A percentile compares a stretch with the other conserved stretches of the same genome.
phyloP scores from a whole-genome alignment of 495 filamentous ascomycete species.

The Hypoxylon trugodes region DNA sequence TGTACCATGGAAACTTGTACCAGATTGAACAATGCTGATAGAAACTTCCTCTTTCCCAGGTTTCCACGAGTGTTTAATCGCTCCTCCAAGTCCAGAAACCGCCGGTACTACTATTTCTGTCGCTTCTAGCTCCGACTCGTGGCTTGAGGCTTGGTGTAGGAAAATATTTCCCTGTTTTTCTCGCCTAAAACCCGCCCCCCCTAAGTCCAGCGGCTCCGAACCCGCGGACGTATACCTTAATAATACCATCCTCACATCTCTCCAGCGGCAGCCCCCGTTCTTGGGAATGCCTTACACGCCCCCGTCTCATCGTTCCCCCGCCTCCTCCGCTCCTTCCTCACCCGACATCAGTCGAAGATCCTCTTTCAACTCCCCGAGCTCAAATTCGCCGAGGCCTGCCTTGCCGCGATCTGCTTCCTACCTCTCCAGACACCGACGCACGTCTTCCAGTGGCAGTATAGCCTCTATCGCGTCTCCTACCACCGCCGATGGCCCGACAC shows the following conservation, averaged over 20 bases:
- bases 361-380: constrained; percentile 58
- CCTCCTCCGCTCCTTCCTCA: constrained; percentile 71
- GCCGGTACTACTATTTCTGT: constrained; percentile 14
- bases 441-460: constrained; percentile 49
- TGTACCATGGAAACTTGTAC: constrained; percentile 41
- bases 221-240: constrained; percentile 26
- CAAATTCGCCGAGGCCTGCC: constrained; percentile 57
- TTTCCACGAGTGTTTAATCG: constrained; percentile 33
- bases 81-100: constrained; percentile 22
- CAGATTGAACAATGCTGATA: constrained; percentile 44
- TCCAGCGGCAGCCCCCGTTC: constrained; percentile 44
- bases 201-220: constrained; percentile 36
- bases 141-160: constrained; percentile 37
- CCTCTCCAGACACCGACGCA: constrained; percentile 64
- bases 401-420: constrained; percentile 82
- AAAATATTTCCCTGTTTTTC: constrained; percentile 43
- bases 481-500: constrained; percentile 49
- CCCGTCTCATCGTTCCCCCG: constrained; percentile 81
- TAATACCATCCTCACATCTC: constrained; percentile 31
- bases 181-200: constrained; percentile 27
- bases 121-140: constrained; percentile 25
- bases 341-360: constrained; percentile 66
- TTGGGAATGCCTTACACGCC: constrained; percentile 92
- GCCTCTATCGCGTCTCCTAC: constrained; percentile 37
- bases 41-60: constrained; percentile 39